Base-by-base conservation (phyloP, 352 stramenopile genomes). In the Peronospora destructor region DNA sequence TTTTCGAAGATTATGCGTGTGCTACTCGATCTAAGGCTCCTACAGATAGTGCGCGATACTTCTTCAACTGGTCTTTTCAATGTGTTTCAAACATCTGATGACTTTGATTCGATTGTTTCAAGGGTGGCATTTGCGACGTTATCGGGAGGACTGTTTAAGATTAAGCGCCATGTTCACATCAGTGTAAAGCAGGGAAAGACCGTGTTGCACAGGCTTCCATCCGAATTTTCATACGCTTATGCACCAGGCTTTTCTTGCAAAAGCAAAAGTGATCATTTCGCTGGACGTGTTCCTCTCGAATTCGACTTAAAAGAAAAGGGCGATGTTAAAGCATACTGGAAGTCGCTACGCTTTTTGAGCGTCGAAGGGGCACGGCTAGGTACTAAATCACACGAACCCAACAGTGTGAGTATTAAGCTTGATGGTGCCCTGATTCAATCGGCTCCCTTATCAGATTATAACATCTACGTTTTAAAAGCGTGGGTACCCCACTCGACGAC, bases 81-180 rank as follows among this genome's bases (percentile, higher is more conserved):
- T 33, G 64, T 71, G 8, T 75, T 87, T 23, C 72, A 68, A 17
- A 62, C 62, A 16, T 78, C 76, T 0, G 66, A 81, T 32, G 75
- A 87, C 38, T 86, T 90, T 39, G 79, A 90, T 49, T 69, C 74
- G 13, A 71, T 83, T 32, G 78, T 90, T 47, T 90, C 79, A 4
- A 73, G 83, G 35, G 76, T 90, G 6, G 79, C 79, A 8, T 87
- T 83, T 49, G 74, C 76, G 10, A 87, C 79, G 1, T 55, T 90
- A 12, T 85, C 79, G 0, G 79, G 79, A 17, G 79, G 79, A 5
- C 37, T 87, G 8, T 84, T 90, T 36, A 57, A 62, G 49, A 54
- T 87, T 29, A 82, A 77, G 32, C 47, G 69, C 14, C 61, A 47
- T 34, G 71, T 61, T 40, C 59, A 53, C 16, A 87, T 90, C 30